Evolutionary conservation across 1,139 yeast species (phyloP).

Genomic region (Scheffersomyces segobiensis): DNA sequence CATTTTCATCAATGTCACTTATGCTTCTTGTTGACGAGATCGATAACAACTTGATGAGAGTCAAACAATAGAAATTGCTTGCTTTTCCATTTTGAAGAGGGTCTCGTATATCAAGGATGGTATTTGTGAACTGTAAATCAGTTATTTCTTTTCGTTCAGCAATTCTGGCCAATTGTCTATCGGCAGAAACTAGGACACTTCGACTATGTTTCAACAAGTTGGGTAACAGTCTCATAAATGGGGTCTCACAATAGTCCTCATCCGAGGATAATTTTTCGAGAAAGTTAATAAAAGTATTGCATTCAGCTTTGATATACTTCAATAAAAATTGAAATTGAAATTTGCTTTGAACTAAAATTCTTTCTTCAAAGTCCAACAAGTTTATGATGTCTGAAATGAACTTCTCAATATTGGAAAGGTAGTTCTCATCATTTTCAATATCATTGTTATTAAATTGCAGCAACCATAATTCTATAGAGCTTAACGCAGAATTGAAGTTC

Average conservation of each 20-base stretch:
- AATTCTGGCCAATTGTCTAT: background rate
- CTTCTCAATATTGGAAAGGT: background rate
- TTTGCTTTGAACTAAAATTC: background rate
- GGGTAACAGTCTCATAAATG: background rate
- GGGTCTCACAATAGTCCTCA: background rate
- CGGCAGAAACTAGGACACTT: background rate
- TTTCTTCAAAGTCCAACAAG: background rate
- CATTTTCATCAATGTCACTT: background rate
- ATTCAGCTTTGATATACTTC: background rate
- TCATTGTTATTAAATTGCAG: background rate
- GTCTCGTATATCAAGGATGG: background rate
- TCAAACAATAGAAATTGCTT: background rate
- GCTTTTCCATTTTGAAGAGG: background rate
- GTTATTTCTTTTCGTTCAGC: background rate
- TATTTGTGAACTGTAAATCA: background rate
- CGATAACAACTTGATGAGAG: background rate
- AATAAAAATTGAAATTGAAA: slow-evolving; percentile 4
- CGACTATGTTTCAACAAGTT: background rate
- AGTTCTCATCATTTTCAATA: background rate
- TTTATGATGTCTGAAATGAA: background rate
- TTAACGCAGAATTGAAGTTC: background rate
- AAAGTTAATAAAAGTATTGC: background rate
- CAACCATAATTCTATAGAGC: background rate
- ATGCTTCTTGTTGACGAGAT: background rate
- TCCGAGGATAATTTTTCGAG: background rate